phyloP scores from a whole-genome alignment of 176 grass and related monocot species.

The Ensete glaucum region DNA sequence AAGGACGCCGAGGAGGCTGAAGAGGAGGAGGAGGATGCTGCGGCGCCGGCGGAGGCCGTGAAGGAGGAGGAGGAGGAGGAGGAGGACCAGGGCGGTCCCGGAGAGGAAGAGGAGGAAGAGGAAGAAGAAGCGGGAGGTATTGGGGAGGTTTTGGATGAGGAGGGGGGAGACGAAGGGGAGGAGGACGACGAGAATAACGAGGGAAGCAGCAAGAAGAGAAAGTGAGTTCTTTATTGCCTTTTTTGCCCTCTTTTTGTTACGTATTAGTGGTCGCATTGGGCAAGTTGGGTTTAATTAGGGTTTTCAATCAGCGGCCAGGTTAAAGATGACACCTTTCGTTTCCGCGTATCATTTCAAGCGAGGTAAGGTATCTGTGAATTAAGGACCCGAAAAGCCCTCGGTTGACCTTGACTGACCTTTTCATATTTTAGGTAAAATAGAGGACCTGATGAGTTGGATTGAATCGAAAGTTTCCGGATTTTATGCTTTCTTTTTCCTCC shows the following conservation, averaged over 20 bases:
- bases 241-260: neutral
- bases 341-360: neutral
- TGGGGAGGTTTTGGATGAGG: conserved; percentile 27
- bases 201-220: conserved; percentile 53
- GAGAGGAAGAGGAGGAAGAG: conserved; percentile 12
- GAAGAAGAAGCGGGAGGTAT: conserved; percentile 30
- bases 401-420: neutral
- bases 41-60: neutral
- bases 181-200: conserved; percentile 29
- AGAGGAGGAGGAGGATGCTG: conserved; percentile 1
- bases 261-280: conserved; percentile 9
- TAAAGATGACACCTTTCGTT: neutral
- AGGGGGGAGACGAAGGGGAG: conserved; percentile 44
- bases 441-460: too few species aligned
- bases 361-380: neutral
- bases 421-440: too few species aligned
- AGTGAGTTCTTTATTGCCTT: conserved; percentile 33
- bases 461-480: too few species aligned
- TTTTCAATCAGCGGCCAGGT: neutral
- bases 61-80: conserved; percentile 36
- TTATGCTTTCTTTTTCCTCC: too few species aligned
- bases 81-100: conserved; percentile 4
- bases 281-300: conserved; percentile 22
- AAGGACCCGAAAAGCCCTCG: neutral
- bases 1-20: conserved; percentile 13